Base-by-base conservation (phyloP, 306 rosid genomes). In the Canavalia ensiformis region DNA sequence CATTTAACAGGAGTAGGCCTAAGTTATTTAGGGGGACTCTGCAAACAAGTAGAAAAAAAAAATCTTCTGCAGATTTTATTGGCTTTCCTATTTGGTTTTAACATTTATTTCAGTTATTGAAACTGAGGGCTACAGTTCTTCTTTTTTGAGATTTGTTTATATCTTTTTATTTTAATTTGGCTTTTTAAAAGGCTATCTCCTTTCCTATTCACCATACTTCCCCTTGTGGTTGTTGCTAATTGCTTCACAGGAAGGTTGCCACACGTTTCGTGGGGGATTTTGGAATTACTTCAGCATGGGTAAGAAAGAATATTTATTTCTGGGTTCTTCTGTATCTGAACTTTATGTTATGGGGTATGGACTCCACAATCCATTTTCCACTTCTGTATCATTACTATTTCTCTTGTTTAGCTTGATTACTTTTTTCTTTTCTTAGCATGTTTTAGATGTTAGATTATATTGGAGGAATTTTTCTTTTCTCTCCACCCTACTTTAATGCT, bases 211-310 rank as follows among this genome's bases (percentile, higher is more conserved):
- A 13, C 56, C 77, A 8, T 46, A 55, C 64, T 57, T 76, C 33
- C 47, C 70, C 57, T 29, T 79, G 8, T 78, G 78, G 13, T 33
- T 74, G 82, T 82, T 35, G 81, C 80, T 71, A 7, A 69, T 50
- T 76, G 72, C 80, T 86, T 82, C 52, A 68, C 96, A 93, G 99
- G 97, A 89, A 69, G 99, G 99, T 66, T 85, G 30, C 83, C 93
- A 90, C 82, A 95, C 97, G 29, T 95, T 91, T 83, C 99, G 98
- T 41, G 99, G 99, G 6, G 99, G 99, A 73, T 95, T 93, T 85
- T 93, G 98, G 97, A 95, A 95, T 90, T 91, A 93, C 90, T 95
- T 93, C 87, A 95, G 99, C 87, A 91, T 95, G 97, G 99, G 99
- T 93, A 81, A 88, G 97, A 91, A 86, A 87, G 90, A 81, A 18